Evolutionary conservation across 345 rosid species (phyloP), one percentile per base, ranked within the genome.

Genomic region (Conringia planisiliqua): DNA sequence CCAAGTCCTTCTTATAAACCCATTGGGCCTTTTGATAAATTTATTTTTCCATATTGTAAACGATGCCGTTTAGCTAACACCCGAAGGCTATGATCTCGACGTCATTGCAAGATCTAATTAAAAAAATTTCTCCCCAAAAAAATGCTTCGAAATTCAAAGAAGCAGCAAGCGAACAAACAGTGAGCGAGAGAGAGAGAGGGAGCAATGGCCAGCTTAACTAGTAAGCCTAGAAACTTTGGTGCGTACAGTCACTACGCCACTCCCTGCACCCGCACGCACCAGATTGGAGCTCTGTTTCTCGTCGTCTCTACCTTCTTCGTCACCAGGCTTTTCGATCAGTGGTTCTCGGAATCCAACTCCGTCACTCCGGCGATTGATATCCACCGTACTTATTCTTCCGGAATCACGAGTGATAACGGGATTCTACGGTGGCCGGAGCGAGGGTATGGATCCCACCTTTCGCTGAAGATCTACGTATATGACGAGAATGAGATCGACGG

Each of bases 401-500:
- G 56, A 47, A 24, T 47, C 42, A 59, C 70, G 14, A 67, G 54
- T 65, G 79, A 51, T 22, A 69, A 50, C 65, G 76, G 86, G 17
- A 62, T 82, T 17, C 60, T 81, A 32, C 56, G 50, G 63, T 93
- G 97, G 94, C 92, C 96, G 36, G 70, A 78, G 43, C 64, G 81
- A 66, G 95, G 97, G 6, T 87, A 91, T 68, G 96, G 96, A 0
- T 66, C 86, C 42, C 76, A 58, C 59, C 84, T 87, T 61, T 83
- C 85, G 68, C 82, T 95, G 71, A 90, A 86, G 82, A 85, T 95
- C 84, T 95, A 90, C 78, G 87, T 95, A 55, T 95, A 95, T 73
- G 92, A 86, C 6, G 97, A 95, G 82, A 78, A 79, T 68, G 97
- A 95, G 84, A 84, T 92, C 54, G 96, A 86, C 47, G 97, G 99